These are phyloP conservation scores for Pichia ethanolica DNA, from an alignment of 805 yeast species.

Conservation along the genomic window DNA sequence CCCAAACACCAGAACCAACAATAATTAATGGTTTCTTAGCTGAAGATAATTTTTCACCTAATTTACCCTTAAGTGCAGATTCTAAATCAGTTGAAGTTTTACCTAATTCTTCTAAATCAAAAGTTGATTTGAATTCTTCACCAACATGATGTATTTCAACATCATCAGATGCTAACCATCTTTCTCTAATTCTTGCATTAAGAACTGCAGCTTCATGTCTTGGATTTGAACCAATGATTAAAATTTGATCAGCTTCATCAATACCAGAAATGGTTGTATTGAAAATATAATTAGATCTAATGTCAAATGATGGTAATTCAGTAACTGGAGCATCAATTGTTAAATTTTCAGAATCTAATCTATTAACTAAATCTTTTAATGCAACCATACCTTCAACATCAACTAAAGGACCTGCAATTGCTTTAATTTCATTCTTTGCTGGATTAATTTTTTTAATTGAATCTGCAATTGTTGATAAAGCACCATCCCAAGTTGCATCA, in stretches of 20 bases:
- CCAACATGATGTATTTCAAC: conserved; percentile 71
- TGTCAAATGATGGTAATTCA: conserved; percentile 56
- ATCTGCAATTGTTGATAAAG: conserved; percentile 59
- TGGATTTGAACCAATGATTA: conserved; percentile 81
- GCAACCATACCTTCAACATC: conserved; percentile 82
- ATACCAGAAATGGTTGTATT: conserved; percentile 74
- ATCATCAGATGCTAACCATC: conserved; percentile 57
- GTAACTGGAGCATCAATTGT: conserved; percentile 62
- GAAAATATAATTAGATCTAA: conserved; percentile 74
- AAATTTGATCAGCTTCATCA: conserved; percentile 75
- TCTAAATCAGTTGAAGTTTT: conserved; percentile 47
- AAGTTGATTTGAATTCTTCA: conserved; percentile 70
- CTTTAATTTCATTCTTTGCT: conserved; percentile 65
- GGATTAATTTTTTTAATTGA: conserved; percentile 53
- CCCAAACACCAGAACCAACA: conserved; percentile 74
- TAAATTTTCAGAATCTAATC: conserved; percentile 73
- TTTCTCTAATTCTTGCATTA: conserved; percentile 75
- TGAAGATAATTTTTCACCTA: conserved; percentile 56
- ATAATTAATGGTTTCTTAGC: conserved; percentile 75
- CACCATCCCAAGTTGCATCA: conserved; percentile 83
- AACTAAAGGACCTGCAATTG: conserved; percentile 70
- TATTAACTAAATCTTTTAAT: conserved; percentile 69
- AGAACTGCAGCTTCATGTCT: conserved; percentile 86
- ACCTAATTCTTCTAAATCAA: conserved; percentile 58
- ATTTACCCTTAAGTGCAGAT: conserved; percentile 55